phyloP scores from a whole-genome alignment of 495 filamentous ascomycete genomes.

The Talaromyces thailandensis region DNA sequence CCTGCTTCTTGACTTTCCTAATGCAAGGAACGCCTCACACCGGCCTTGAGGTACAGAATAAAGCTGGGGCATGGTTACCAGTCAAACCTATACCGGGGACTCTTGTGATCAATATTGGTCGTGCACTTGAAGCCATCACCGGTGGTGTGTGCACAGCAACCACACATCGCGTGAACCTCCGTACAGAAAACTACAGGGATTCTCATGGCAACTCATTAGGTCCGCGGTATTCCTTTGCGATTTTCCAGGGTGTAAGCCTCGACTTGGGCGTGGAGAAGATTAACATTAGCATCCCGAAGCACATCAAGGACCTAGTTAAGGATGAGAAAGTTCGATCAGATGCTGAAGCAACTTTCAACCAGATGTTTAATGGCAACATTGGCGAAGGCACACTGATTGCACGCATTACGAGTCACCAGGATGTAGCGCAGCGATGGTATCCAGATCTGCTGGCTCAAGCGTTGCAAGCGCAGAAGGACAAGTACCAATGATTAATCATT shows the following conservation, averaged over 20 bases:
- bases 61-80: constrained; percentile 69
- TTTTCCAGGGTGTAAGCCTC: constrained; percentile 85
- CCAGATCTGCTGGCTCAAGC: constrained; percentile 49
- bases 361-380: constrained; percentile 43
- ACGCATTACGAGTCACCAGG: constrained; percentile 78
- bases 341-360: constrained; percentile 34
- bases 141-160: constrained; percentile 79
- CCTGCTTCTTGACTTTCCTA: constrained; percentile 78
- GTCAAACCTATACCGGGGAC: constrained; percentile 41
- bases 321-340: constrained; percentile 34
- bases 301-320: constrained; percentile 40
- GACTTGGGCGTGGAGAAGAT: constrained; percentile 72
- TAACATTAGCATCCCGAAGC: constrained; percentile 58
- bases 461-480: constrained; percentile 18
- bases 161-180: constrained; percentile 64
- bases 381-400: constrained; percentile 81
- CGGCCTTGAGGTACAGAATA: constrained; percentile 87
- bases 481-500: neutral
- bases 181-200: constrained; percentile 23
- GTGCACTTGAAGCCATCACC: constrained; percentile 85
- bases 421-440: constrained; percentile 79
- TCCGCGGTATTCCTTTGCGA: constrained; percentile 74
- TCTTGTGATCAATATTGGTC: constrained; percentile 84
- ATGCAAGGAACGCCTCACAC: constrained; percentile 73
- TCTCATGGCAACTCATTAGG: constrained; percentile 32